Percentiles rank a stretch among this genome's conserved stretches.
These are phyloP conservation scores for Rhodotorula graminis DNA, from an alignment of 768 basidiomycete species.

Conservation along the genomic window DNA sequence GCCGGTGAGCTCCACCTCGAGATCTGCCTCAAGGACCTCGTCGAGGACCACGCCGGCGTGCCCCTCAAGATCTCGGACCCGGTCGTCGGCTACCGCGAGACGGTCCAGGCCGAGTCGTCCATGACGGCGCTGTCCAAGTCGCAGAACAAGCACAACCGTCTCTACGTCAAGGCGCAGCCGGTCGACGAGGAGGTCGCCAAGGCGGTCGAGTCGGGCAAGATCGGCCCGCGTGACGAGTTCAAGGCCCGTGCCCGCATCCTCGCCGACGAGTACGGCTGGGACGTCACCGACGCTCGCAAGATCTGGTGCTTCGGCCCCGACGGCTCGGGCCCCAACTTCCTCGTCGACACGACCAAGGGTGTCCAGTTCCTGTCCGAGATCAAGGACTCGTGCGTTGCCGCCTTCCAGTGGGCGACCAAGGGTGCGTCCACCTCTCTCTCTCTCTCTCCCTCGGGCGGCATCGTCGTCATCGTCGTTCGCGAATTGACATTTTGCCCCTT, in stretches of 20 bases:
- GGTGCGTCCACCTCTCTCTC: constrained; percentile 57
- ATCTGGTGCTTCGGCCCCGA: constrained; percentile 99
- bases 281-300: constrained; percentile 97
- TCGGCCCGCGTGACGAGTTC: constrained; percentile 93
- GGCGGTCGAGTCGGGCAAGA: constrained; percentile 81
- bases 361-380: constrained; percentile 95
- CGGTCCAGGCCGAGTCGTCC: constrained; percentile 88
- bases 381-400: constrained; percentile 98
- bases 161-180: constrained; percentile 88
- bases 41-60: constrained; percentile 99
- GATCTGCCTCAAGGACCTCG: constrained; percentile 99
- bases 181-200: constrained; percentile 88
- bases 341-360: constrained; percentile 95
- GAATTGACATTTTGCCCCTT: too few relatives aligned
- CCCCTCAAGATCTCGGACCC: constrained; percentile 95
- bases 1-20: constrained; percentile 99
- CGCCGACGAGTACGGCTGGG: constrained; percentile 96
- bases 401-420: constrained; percentile 99
- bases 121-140: constrained; percentile 98
- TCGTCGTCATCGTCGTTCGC: not conserved
- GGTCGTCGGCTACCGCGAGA: constrained; percentile 96
- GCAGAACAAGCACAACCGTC: constrained; percentile 99
- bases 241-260: constrained; percentile 90
- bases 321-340: constrained; percentile 89
- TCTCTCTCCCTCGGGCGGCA: too few relatives aligned